These are phyloP conservation scores for Gossypium stocksii DNA, from an alignment of 345 rosid species.

Conservation along the genomic window DNA sequence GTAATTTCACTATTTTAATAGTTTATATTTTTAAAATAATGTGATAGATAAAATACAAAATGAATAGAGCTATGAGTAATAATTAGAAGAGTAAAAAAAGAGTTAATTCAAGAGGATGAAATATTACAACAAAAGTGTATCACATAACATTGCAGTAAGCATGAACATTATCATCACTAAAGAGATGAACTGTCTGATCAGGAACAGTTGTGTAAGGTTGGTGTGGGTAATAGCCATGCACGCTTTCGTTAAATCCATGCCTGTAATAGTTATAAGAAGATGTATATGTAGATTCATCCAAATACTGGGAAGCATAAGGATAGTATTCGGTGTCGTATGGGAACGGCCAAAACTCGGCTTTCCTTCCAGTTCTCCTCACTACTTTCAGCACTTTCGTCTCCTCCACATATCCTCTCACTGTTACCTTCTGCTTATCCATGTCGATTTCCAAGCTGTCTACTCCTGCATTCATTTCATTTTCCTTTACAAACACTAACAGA, in stretches of 20 bases:
- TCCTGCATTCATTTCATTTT: conserved; percentile 33
- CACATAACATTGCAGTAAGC: conserved; percentile 51
- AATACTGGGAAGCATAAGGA: conserved; percentile 43
- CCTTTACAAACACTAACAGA: too few species aligned
- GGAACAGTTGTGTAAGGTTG: conserved; percentile 46
- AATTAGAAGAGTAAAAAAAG: background rate
- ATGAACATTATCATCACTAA: conserved; percentile 83
- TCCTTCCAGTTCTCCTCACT: conserved; percentile 76
- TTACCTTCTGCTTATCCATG: conserved; percentile 74
- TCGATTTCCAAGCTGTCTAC: conserved; percentile 70
- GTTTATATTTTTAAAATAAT: too few species aligned
- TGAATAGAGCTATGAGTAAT: background rate
- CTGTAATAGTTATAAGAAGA: conserved; percentile 52
- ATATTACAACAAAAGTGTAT: background rate
- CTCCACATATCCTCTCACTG: conserved; percentile 67
- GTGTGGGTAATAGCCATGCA: conserved; percentile 57
- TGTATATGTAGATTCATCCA: conserved; percentile 44
- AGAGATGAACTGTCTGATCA: conserved; percentile 64
- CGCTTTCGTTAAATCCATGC: conserved; percentile 50
- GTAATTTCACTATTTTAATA: too few species aligned
- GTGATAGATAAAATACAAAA: too few species aligned
- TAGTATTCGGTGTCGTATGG: conserved; percentile 72
- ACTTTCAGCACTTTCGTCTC: conserved; percentile 55
- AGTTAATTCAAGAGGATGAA: background rate
- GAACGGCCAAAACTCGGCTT: conserved; percentile 76